A percentile compares a stretch with the other conserved stretches of the same genome.
These are phyloP conservation scores for Fusarium brevicatenulatum DNA, from an alignment of 2,329 filamentous ascomycete species.

Conservation along the genomic window DNA sequence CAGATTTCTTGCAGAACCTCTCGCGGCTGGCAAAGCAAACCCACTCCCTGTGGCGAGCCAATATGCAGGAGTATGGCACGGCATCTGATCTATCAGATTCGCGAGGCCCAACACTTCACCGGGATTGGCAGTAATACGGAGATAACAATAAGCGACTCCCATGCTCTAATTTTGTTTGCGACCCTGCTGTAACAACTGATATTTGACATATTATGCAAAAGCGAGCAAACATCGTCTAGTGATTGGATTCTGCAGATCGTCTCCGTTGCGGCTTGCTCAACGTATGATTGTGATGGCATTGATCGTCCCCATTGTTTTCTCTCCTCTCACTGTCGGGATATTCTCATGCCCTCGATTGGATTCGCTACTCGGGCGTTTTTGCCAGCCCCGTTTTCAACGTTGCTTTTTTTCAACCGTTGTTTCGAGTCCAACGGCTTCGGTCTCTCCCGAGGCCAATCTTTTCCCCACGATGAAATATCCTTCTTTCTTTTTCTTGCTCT, in stretches of 20 bases:
- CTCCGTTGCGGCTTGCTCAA: not conserved
- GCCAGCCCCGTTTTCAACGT: not conserved
- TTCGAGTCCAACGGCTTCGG: not conserved
- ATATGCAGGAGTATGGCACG: not conserved
- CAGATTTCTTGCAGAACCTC: not conserved
- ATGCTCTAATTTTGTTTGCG: not conserved
- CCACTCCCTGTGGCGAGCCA: not conserved
- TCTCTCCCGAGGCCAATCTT: conserved; percentile 6
- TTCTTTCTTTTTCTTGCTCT: not conserved
- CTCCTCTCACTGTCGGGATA: not conserved
- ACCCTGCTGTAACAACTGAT: not conserved
- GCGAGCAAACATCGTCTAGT: not conserved
- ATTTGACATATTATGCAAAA: not conserved
- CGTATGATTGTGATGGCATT: not conserved
- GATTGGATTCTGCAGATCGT: not conserved
- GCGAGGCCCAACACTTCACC: not conserved
- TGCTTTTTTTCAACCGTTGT: not conserved
- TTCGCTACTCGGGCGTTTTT: not conserved
- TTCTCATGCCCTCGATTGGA: not conserved
- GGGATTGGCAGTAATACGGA: not conserved
- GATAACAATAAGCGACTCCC: not conserved
- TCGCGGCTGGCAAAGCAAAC: not conserved
- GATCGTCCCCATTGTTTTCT: not conserved
- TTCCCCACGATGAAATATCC: not conserved
- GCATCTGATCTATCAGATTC: conserved; percentile 12